Evolutionary conservation across 169 alveolate genomes (phyloP).

Genomic region (Plasmodium billcollinsi): DNA sequence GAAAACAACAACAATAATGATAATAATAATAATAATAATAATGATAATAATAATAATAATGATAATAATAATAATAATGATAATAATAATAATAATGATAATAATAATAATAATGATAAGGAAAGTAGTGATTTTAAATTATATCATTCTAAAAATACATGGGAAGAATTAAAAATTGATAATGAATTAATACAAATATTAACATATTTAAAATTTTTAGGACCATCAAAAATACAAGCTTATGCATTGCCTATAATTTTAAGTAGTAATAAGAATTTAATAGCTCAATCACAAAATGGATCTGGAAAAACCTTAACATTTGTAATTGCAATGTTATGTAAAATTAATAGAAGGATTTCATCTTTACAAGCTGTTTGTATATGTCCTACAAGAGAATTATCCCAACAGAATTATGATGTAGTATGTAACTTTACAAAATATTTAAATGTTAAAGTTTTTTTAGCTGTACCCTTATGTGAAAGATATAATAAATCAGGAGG

Average conservation of each 20-base stretch:
- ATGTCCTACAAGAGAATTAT: constrained; percentile 98
- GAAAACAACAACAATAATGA: not conserved
- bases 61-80: not conserved
- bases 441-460: constrained; percentile 88
- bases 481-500: constrained; percentile 84
- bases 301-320: constrained; percentile 99
- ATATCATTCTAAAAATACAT: constrained; percentile 79
- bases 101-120: not conserved
- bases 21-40: not conserved
- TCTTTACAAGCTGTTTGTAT: constrained; percentile 91
- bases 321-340: constrained; percentile 93
- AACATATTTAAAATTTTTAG: constrained; percentile 77
- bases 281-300: constrained; percentile 98
- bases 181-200: constrained; percentile 80
- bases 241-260: constrained; percentile 87
- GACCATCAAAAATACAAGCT: constrained; percentile 89
- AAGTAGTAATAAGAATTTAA: constrained; percentile 82
- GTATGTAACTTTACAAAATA: constrained; percentile 92
- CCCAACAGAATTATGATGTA: constrained; percentile 94
- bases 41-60: not conserved
- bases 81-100: not conserved
- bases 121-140: constrained; percentile 51
- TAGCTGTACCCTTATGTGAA: constrained; percentile 91
- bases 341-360: constrained; percentile 87
- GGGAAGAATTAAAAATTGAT: constrained; percentile 81